Base-by-base conservation (phyloP, 768 basidiomycete species). In the Cyclocybe aegerita region DNA sequence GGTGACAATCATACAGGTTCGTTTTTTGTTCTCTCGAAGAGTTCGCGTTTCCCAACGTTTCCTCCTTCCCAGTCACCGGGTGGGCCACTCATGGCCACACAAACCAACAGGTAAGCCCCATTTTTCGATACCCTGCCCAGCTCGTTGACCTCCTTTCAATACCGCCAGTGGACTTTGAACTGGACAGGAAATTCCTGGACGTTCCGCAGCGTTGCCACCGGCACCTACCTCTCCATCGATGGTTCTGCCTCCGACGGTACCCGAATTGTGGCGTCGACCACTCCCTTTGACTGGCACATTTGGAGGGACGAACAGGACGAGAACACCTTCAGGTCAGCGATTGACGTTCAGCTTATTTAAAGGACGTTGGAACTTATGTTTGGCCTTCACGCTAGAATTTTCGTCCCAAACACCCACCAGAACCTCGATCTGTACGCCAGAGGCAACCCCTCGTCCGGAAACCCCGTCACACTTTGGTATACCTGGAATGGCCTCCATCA, bases 401-500 rank as follows among this genome's bases (percentile, higher is more conserved):
- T 68, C 56, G 66, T 77, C 30, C 75, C 73, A 29, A 62, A 62
- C 38, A 83, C 76, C 4, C 12, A 56, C 8, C 68, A 67, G 53
- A 77, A 74, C 56, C 52, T 79, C 40, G 82, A 83, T 52, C 60
- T 84, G n/a, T 72, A 65, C 29, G 67, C 66, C 36, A 52, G 78
- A 34, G 83, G 82, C 12, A 71, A 71, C 52, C 16, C 74, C 7
- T 62, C 65, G 0, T 72, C 73, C 5, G 79, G 79, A 4, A 78
- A 75, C 0, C 67, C 69, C 0, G 61, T 84, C 16, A 69, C 71
- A 2, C 45, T 82, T 23, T 83, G 82, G 81, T 57, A 56, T 10
- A 67, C 67, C 12, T 81, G 79, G 80, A 62, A 59, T 0, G 79
- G 74, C 3, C 42, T 69, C 14, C 81, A 82, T 56, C 83, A 85